Evolutionary conservation across 495 filamentous ascomycete genomes (phyloP), one percentile per base, ranked within the genome.

Genomic region (Aspergillus panamensis): DNA sequence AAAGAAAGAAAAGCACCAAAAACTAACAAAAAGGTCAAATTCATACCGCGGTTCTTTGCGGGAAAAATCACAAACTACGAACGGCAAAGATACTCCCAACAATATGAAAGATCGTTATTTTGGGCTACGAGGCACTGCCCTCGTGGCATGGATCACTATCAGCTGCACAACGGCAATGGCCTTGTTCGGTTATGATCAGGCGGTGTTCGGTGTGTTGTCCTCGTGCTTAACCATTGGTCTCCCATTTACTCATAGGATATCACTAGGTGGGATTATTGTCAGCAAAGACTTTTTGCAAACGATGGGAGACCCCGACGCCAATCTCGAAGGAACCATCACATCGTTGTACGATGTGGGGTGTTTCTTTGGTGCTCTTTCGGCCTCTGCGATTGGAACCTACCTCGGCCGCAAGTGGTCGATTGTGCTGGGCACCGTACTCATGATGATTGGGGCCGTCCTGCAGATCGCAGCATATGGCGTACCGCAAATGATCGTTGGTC

Each of bases 401-500:
- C 70, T 84, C 0, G 83, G 82, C 3, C 69, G 83, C 10, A 80
- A 80, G 67, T 80, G 74, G 43, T 68, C 74, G 1, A 77, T 87
- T 30, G 57, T 84, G 12, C 56, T 79, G 6, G 82, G 80, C 3
- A 77, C 75, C 1, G 65, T 69, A 0, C 75, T 87, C 32, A 81
- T 85, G 77, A 70, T 69, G 17, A 64, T 85, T 42, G 84, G 82
- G 6, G 78, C 80, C 3, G 71, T 84, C 29, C 72, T 86, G 13
- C 81, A 87, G 60, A 75, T 79, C 20, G 67, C 77, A 8, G 68
- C 83, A 4, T 84, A 73, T 59, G 70, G 70, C 25, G 62, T 82
- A 13, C 61, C 78, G 6, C 83, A 85, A 60, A 82, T 87, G 72
- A 78, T 88, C 53, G 73, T 85, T 32, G 84, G 81, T 6, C 73